Evolutionary conservation across 306 rosid genomes (phyloP).

Genomic region (Rubus idaeus): DNA sequence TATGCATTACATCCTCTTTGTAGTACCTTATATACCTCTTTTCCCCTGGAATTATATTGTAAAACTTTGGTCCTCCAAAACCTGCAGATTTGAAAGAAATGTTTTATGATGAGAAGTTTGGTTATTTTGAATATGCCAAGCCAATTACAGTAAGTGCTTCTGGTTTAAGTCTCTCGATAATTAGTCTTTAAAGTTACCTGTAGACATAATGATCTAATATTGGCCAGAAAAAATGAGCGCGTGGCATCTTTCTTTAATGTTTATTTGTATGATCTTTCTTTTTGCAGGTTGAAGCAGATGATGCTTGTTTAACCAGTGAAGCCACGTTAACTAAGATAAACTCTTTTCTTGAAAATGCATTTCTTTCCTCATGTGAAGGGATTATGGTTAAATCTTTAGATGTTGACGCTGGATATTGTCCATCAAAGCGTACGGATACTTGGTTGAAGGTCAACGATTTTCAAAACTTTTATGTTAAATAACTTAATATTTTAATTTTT

Average conservation of each 20-base stretch:
- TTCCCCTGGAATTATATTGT: conserved; percentile 7
- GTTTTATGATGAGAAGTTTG: conserved; percentile 63
- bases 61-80: conserved; percentile 11
- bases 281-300: conserved; percentile 75
- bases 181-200: not conserved
- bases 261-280: conserved; percentile 15
- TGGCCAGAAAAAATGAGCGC: not conserved
- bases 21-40: not conserved
- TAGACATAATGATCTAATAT: not conserved
- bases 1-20: conserved; percentile 42
- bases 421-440: conserved; percentile 80
- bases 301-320: conserved; percentile 62
- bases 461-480: conserved; percentile 7
- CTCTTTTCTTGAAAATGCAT: conserved; percentile 67
- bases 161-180: conserved; percentile 2
- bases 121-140: conserved; percentile 80
- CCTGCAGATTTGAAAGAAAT: conserved; percentile 65
- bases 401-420: conserved; percentile 82
- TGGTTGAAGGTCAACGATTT: conserved; percentile 74
- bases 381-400: conserved; percentile 85
- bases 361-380: conserved; percentile 84
- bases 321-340: conserved; percentile 52
- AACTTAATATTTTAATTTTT: not conserved
- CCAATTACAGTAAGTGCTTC: conserved; percentile 64
- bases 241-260: not conserved